Evolutionary conservation across 208 protist species (phyloP).

Genomic region (Borovskyia barvae): DNA sequence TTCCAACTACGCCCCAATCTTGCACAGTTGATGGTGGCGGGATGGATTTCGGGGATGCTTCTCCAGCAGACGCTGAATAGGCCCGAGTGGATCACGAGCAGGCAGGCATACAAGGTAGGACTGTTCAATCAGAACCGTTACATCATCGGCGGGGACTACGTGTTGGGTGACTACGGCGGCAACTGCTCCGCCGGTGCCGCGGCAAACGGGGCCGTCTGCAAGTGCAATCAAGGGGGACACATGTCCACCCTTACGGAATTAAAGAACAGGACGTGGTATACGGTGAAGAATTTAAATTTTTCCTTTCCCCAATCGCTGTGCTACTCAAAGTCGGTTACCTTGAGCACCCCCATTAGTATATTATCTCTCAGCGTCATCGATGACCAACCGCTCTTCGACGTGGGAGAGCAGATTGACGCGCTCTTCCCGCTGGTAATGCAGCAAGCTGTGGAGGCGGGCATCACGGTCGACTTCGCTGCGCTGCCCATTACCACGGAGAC

Average conservation of each 20-base stretch:
- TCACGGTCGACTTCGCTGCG: not conserved
- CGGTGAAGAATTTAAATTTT: not conserved
- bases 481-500: not conserved
- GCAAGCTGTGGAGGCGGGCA: not conserved
- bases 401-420: not conserved
- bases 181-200: slow-evolving; percentile 1
- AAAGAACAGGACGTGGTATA: not conserved
- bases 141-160: slow-evolving; percentile 42
- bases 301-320: slow-evolving; percentile 4
- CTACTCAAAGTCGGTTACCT: not conserved
- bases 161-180: slow-evolving; percentile 65
- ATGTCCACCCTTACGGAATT: not conserved
- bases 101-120: slow-evolving; percentile 9
- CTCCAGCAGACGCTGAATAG: slow-evolving; percentile 16
- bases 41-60: slow-evolving; percentile 39
- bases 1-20: slow-evolving; percentile 1
- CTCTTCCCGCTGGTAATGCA: not conserved
- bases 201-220: slow-evolving; percentile 28
- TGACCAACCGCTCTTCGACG: not conserved
- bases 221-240: slow-evolving; percentile 36
- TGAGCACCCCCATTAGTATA: not conserved
- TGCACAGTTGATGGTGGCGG: slow-evolving; percentile 34
- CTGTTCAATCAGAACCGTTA: slow-evolving; percentile 55
- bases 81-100: slow-evolving; percentile 2
- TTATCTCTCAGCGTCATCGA: not conserved